A percentile compares a stretch with the other conserved stretches of the same genome.
phyloP scores from a whole-genome alignment of 495 filamentous ascomycete genomes.

The Xylaria intraflava region DNA sequence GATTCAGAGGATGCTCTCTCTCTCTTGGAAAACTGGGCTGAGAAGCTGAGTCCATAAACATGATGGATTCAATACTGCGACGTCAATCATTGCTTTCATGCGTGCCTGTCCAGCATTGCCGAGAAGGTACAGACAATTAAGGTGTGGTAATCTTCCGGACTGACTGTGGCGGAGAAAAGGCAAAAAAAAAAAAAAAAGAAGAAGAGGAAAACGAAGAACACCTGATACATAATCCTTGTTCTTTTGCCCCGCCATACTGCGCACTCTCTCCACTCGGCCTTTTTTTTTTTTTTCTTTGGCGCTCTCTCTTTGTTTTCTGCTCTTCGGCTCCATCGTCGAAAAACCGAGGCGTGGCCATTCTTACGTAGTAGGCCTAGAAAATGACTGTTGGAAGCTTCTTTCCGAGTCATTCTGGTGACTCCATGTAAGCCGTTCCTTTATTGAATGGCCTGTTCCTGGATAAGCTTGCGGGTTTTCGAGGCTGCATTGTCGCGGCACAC shows the following conservation, averaged over 20 bases:
- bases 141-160: not conserved
- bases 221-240: conserved; percentile 4
- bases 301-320: conserved; percentile 8
- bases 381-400: not conserved
- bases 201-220: not conserved
- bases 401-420: not conserved
- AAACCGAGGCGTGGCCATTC: conserved; percentile 11
- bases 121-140: too few relatives aligned
- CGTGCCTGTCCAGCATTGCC: too few relatives aligned
- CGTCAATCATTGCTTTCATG: too few relatives aligned
- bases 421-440: too few relatives aligned
- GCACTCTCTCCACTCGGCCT: conserved; percentile 14
- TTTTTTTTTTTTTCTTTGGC: conserved; percentile 15
- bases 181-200: not conserved
- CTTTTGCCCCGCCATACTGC: conserved; percentile 21
- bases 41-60: too few relatives aligned
- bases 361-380: not conserved
- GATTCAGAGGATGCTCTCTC: too few relatives aligned
- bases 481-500: not conserved
- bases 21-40: too few relatives aligned
- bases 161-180: not conserved
- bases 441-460: too few relatives aligned
- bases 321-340: not conserved
- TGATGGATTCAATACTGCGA: too few relatives aligned
- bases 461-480: too few relatives aligned